Evolutionary conservation across 2,329 filamentous ascomycete genomes (phyloP), one percentile per base, ranked within the genome.

Genomic region (Aspergillus sp.): DNA sequence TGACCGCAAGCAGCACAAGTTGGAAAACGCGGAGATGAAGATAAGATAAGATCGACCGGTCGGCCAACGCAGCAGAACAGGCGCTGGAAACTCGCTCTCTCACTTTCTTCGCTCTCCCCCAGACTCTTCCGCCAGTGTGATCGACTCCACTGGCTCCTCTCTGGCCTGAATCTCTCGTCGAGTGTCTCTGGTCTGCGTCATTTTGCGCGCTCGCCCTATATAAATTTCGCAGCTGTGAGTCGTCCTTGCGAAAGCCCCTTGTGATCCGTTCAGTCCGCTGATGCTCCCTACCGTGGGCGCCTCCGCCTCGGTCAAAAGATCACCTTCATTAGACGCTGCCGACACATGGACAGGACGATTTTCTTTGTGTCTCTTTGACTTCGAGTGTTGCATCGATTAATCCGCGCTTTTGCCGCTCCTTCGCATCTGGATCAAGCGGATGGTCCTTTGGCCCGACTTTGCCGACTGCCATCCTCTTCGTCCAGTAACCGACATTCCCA

Each of bases 31-130:
- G 66, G 66, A 70, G 66, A 67, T 66, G 56, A 60, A 30, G 66
- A 70, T 70, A 70, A 69, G 65, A 63, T 63, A 63, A 63, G 61
- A 63, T 63, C 50, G 41, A 24, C 49, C 49, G 55, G 56, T 53
- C 58, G 58, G 56, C 20, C 22, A 46, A 26, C 24, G 46, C 43
- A 47, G 53, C 46, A 47, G 47, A 52, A 52, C 52, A 47, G 47
- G 45, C 50, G 53, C 51, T 49, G 49, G 51, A 52, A 52, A 51
- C 58, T 58, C 62, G 58, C 57, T 60, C 58, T 59, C 58, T 52
- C 57, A 51, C 51, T 49, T 51, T 55, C 49, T 42, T 53, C 57
- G 50, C 45, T n/a, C 50, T 24, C 51, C 49, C 22, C 33, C 26
- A 22, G 33, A 24, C 22, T 47, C 16, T 38, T 26, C 45, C 32